Base-by-base conservation (phyloP, 331 rosid species). In the Pyracantha coccinea region DNA sequence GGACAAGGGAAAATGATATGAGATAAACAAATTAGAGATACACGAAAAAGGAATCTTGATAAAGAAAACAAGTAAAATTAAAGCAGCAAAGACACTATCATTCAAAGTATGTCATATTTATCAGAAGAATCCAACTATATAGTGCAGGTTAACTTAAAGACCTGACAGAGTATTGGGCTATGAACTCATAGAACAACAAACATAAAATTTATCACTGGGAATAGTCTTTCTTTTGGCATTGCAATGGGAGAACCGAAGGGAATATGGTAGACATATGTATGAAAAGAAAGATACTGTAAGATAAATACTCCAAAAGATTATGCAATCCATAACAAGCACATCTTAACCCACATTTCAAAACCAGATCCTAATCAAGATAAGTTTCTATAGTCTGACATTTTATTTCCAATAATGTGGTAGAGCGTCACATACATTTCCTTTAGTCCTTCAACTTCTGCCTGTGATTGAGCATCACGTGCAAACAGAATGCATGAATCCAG, bases 391-490 rank as follows among this genome's bases (percentile, higher is more conserved):
- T 8, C 28, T 2, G 64, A 33, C 4, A 54, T 21, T 71, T 32
- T 55, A 13, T 25, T 71, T 29, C 66, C 70, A 58, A 7, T 8
- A 38, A 57, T n/a, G 75, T 78, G 77, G 65, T 53, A 52, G 47
- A 24, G 72, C 61, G 61, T 50, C 74, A 73, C 96, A 68, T 90
- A 95, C 99, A 44, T 79, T 86, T 84, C 81, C 78, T 86, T 95
- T 74, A 92, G 74, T 71, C 88, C 86, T 85, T 86, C 86, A 79
- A 92, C 84, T 83, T 83, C 83, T 79, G 59, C 84, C 74, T 21
- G 87, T 47, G 97, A 90, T 54, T 79, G 89, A 71, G 52, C 86
- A 86, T 92, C 96, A 44, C 70, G 78, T 32, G 90, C 86, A 69
- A 86, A 86, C 86, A 90, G 86, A 78, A 89, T 76, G 81, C 92